Percentiles rank a stretch among this genome's conserved stretches.
phyloP scores from a whole-genome alignment of 2,329 filamentous ascomycete genomes.

The Simplicillium sp. region DNA sequence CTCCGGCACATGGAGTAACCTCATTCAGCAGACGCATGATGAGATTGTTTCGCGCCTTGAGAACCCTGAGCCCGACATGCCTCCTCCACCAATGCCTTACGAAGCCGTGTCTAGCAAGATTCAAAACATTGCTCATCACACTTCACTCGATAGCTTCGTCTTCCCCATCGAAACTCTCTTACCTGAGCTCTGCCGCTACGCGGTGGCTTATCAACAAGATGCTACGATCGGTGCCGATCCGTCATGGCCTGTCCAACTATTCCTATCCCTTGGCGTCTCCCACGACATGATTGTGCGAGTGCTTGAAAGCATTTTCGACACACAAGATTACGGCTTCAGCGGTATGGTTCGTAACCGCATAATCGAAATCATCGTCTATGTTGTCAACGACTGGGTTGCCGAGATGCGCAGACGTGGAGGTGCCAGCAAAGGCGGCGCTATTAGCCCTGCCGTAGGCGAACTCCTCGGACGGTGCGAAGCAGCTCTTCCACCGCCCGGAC shows the following conservation, averaged over 20 bases:
- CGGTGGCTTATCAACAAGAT: conserved; percentile 48
- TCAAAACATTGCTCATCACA: conserved; percentile 55
- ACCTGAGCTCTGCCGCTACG: conserved; percentile 53
- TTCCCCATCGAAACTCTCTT: conserved; percentile 55
- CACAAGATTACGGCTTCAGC: conserved; percentile 50
- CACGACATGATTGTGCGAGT: conserved; percentile 47
- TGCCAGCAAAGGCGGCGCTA: conserved; percentile 25
- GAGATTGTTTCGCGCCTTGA: conserved; percentile 35
- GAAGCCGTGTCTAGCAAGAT: conserved; percentile 59
- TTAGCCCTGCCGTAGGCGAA: conserved; percentile 36
- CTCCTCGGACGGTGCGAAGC: conserved; percentile 40
- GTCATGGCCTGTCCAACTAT: conserved; percentile 47
- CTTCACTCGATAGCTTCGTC: conserved; percentile 55
- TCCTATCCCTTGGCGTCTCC: conserved; percentile 45
- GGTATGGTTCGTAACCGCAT: conserved; percentile 38
- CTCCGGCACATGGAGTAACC: conserved; percentile 70
- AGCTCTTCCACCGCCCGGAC: conserved; percentile 27
- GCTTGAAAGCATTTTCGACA: conserved; percentile 47
- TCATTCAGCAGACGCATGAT: conserved; percentile 64
- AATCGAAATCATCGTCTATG: conserved; percentile 44
- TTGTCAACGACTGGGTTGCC: conserved; percentile 38
- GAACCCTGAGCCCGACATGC: conserved; percentile 28
- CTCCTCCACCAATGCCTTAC: conserved; percentile 48
- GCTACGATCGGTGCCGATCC: conserved; percentile 46
- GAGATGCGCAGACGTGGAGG: conserved; percentile 39